phyloP scores from a whole-genome alignment of 1,284 basidiomycete genomes.

The Fomitiporia mediterranea region DNA sequence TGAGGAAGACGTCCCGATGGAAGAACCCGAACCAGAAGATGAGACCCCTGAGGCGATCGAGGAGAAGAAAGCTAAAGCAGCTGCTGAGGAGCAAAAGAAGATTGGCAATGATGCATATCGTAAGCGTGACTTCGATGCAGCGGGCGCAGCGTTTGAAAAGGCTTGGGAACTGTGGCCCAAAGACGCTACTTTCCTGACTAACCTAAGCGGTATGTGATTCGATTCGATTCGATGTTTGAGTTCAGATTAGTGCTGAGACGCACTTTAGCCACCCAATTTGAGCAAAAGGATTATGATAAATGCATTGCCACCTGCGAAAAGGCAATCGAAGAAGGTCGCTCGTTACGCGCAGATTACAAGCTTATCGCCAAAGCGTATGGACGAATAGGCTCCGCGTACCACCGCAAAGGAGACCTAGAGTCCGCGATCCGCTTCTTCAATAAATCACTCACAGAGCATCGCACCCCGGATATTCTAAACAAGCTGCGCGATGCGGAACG shows the following conservation, averaged over 20 bases:
- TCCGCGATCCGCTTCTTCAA: slow-evolving; percentile 87
- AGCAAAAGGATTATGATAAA: slow-evolving; percentile 88
- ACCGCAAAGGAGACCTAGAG: slow-evolving; percentile 74
- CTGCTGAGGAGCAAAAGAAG: slow-evolving; percentile 75
- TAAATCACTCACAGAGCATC: slow-evolving; percentile 95
- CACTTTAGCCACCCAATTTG: slow-evolving; percentile 80
- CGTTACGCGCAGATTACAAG: slow-evolving; percentile 76
- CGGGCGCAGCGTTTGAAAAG: slow-evolving; percentile 69
- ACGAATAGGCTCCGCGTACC: slow-evolving; percentile 84
- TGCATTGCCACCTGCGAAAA: slow-evolving; percentile 91
- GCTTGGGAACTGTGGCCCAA: slow-evolving; percentile 95
- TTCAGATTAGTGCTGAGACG: background rate
- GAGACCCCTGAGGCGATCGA: slow-evolving; percentile 45
- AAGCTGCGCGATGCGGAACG: slow-evolving; percentile 89
- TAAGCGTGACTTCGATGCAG: slow-evolving; percentile 73
- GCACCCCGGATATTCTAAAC: slow-evolving; percentile 88
- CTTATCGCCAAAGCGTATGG: slow-evolving; percentile 85
- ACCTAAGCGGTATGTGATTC: slow-evolving; percentile 65
- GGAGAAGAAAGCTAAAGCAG: slow-evolving; percentile 64
- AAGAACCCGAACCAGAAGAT: slow-evolving; percentile 61
- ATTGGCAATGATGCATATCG: slow-evolving; percentile 84
- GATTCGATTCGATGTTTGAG: background rate
- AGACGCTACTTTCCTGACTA: slow-evolving; percentile 92
- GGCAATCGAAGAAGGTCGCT: slow-evolving; percentile 91
- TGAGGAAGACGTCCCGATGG: slow-evolving; percentile 40